These are phyloP conservation scores for Marasmius fiardii DNA, from an alignment of 1,284 basidiomycete genomes.

Conservation along the genomic window DNA sequence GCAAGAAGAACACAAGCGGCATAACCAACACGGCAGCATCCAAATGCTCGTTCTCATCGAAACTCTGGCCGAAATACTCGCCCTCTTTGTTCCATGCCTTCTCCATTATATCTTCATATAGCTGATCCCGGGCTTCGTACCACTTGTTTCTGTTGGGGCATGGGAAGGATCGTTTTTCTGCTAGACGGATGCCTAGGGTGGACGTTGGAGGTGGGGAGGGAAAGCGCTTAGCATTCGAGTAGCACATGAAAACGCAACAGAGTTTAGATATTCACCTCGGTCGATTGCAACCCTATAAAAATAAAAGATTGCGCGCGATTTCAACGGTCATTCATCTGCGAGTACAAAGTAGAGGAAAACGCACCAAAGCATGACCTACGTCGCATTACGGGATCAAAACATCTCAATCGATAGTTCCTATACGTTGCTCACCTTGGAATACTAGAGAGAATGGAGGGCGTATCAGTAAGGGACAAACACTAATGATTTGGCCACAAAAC, in stretches of 20 bases:
- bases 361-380: slow-evolving; percentile 85
- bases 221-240: background rate
- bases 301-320: background rate
- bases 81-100: slow-evolving; percentile 73
- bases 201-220: background rate
- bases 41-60: slow-evolving; percentile 66
- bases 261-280: slow-evolving; percentile 51
- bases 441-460: slow-evolving; percentile 45
- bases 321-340: background rate
- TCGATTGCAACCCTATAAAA: slow-evolving; percentile 83
- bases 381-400: background rate
- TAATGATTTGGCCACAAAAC: no score
- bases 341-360: slow-evolving; percentile 13
- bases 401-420: background rate
- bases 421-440: slow-evolving; percentile 70
- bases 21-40: slow-evolving; percentile 80
- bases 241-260: no score
- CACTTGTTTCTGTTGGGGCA: slow-evolving; percentile 72
- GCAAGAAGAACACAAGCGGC: slow-evolving; percentile 87
- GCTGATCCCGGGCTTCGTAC: slow-evolving; percentile 68
- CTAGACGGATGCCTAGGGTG: slow-evolving; percentile 82
- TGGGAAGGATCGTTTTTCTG: slow-evolving; percentile 83
- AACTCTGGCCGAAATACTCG: slow-evolving; percentile 74
- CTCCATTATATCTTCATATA: slow-evolving; percentile 86
- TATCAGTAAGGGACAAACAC: no score